phyloP scores from a whole-genome alignment of 768 basidiomycete species.

The Lactarius evosmus region DNA sequence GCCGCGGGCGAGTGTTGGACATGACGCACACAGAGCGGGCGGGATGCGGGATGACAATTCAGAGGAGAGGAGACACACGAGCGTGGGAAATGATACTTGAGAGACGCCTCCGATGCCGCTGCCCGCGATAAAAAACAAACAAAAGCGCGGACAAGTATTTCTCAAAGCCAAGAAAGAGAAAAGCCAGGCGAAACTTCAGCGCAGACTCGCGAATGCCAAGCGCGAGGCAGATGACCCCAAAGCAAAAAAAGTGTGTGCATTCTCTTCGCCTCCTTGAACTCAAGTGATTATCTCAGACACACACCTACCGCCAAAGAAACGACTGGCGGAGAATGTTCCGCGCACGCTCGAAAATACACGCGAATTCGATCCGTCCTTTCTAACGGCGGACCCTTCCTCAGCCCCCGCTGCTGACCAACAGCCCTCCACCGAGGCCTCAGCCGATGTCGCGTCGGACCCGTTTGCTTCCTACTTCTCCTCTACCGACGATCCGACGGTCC shows the following conservation, averaged over 20 bases:
- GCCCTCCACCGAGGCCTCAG: conserved; percentile 54
- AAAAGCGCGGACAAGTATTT: conserved; percentile 77
- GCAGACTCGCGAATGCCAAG: conserved; percentile 74
- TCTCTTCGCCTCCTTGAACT: background rate
- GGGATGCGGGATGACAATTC: conserved; percentile 5
- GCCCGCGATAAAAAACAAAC: conserved; percentile 83
- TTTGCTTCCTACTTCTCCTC: conserved; percentile 76
- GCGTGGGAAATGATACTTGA: conserved; percentile 1
- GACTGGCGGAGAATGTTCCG: conserved; percentile 80
- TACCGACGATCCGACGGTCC: conserved; percentile 60
- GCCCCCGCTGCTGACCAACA: conserved; percentile 31
- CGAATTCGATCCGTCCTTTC: conserved; percentile 71
- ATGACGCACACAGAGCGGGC: conserved; percentile 15
- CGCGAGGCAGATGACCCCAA: conserved; percentile 71
- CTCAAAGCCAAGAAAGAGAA: conserved; percentile 75
- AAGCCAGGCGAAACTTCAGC: conserved; percentile 75
- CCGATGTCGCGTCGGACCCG: conserved; percentile 69
- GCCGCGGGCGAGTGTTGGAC: conserved; percentile 9
- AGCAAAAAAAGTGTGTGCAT: conserved; percentile 62
- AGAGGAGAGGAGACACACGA: conserved; percentile 2
- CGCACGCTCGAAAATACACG: conserved; percentile 91
- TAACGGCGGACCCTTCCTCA: conserved; percentile 50
- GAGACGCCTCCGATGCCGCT: background rate
- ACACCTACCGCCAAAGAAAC: conserved; percentile 50
- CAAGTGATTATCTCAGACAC: background rate